These are phyloP conservation scores for Kazachstania psychrophila DNA, from an alignment of 805 yeast genomes.

Conservation along the genomic window DNA sequence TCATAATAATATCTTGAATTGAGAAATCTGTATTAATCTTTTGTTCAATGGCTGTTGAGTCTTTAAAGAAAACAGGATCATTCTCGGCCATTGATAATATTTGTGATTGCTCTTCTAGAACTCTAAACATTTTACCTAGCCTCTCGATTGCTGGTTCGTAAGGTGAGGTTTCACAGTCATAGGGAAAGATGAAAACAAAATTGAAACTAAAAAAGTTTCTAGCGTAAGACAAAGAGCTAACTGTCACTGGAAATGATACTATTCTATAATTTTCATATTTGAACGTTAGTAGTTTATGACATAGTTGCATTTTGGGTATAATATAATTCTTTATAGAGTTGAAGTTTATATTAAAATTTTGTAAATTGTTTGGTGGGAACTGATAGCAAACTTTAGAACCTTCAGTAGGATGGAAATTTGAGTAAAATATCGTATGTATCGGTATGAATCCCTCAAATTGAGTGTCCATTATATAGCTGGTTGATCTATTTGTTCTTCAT, in stretches of 20 bases:
- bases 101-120: constrained; percentile 81
- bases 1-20: constrained; percentile 72
- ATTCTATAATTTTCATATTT: constrained; percentile 62
- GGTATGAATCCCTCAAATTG: constrained; percentile 66
- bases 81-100: constrained; percentile 51
- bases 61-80: constrained; percentile 26
- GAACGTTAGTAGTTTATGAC: constrained; percentile 71
- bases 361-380: constrained; percentile 59
- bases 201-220: constrained; percentile 91
- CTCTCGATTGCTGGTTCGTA: constrained; percentile 80
- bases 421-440: constrained; percentile 79
- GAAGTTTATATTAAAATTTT: constrained; percentile 50
- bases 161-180: constrained; percentile 70
- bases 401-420: constrained; percentile 90
- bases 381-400: constrained; percentile 89
- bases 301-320: constrained; percentile 87
- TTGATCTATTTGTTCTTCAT: not conserved
- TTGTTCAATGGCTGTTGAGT: constrained; percentile 3
- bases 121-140: constrained; percentile 80
- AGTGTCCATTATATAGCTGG: constrained; percentile 12
- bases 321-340: constrained; percentile 82
- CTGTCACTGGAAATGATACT: constrained; percentile 82
- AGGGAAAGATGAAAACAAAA: constrained; percentile 83
- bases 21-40: constrained; percentile 30
- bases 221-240: constrained; percentile 64